These are phyloP conservation scores for Fagopyrum homotropicum DNA, from an alignment of 148 eudicot genomes.

Conservation along the genomic window DNA sequence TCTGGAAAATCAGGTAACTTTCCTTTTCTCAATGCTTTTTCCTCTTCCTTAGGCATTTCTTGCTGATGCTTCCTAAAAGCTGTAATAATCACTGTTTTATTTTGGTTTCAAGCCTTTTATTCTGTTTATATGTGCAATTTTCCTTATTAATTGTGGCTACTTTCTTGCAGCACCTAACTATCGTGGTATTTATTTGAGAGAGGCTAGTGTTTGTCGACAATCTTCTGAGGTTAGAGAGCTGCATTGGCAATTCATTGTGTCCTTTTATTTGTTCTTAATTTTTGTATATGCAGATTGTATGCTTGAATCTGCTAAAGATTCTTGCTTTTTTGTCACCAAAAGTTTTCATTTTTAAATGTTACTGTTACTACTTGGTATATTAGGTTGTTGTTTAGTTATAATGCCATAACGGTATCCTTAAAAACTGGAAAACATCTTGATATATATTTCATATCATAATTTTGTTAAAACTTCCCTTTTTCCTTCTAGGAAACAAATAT, in stretches of 20 bases:
- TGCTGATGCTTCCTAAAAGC: background rate
- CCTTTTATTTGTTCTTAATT: background rate
- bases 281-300: background rate
- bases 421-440: background rate
- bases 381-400: background rate
- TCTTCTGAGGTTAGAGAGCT: slow-evolving; percentile 58
- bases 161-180: slow-evolving; percentile 64
- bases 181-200: slow-evolving; percentile 95
- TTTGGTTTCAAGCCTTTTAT: background rate
- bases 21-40: slow-evolving; percentile 3
- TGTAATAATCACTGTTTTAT: background rate
- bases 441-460: background rate
- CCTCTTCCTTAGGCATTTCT: background rate
- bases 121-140: background rate
- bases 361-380: background rate
- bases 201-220: slow-evolving; percentile 57
- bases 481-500: background rate
- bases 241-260: background rate
- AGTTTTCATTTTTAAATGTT: background rate
- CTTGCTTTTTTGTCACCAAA: background rate
- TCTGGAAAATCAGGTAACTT: slow-evolving; percentile 67
- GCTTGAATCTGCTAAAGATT: background rate
- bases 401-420: background rate
- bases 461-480: background rate
- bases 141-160: background rate